phyloP scores from a whole-genome alignment of 257 asterid species.

The Mitragyna speciosa region DNA sequence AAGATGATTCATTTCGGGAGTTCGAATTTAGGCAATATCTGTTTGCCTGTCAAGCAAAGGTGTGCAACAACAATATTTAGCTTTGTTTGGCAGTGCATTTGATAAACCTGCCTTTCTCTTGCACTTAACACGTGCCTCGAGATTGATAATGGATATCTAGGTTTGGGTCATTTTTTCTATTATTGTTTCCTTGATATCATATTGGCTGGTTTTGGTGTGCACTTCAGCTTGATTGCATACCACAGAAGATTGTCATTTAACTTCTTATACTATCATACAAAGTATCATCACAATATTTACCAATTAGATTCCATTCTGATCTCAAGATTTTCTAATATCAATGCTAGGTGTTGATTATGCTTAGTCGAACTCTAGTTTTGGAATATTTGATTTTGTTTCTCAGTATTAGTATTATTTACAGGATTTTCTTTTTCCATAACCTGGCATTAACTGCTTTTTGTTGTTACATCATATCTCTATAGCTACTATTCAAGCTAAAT shows the following conservation, averaged over 20 bases:
- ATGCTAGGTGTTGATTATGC: not conserved
- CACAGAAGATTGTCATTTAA: not conserved
- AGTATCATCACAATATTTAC: not conserved
- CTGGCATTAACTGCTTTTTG: conserved; percentile 25
- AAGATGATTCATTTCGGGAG: conserved; percentile 91
- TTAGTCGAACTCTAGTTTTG: not conserved
- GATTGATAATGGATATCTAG: not conserved
- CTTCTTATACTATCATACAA: not conserved
- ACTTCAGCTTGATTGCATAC: not conserved
- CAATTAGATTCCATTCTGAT: not conserved
- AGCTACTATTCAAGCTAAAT: conserved; percentile 82
- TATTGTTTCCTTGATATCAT: not conserved
- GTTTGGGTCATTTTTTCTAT: not conserved
- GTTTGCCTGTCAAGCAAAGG: conserved; percentile 98
- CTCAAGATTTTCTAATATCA: not conserved
- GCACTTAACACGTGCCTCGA: not conserved
- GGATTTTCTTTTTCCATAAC: conserved; percentile 14
- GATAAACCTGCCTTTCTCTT: conserved; percentile 5
- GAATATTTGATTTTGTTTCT: conserved; percentile 1
- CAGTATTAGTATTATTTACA: not conserved
- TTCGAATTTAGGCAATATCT: conserved; percentile 97
- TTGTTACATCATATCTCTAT: conserved; percentile 32
- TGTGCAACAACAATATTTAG: conserved; percentile 34
- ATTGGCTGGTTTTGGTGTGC: not conserved
- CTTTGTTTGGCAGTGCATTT: conserved; percentile 31